Conservation (phyloP, 2,329 filamentous ascomycete species). For the Elsinoe arachidis region DNA sequence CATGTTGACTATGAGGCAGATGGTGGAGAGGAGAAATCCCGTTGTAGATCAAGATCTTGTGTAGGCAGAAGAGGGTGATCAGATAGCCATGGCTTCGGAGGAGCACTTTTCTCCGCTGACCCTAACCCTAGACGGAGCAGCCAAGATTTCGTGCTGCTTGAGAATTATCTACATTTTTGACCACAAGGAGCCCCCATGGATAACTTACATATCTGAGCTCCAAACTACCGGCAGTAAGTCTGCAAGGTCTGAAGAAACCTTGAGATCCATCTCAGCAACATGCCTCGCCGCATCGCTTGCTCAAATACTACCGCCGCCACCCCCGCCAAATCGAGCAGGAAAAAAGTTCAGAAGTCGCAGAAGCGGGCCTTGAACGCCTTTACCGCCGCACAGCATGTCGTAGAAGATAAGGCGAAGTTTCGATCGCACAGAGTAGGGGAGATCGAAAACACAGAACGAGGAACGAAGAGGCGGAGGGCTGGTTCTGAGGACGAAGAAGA, state of each 20-base stretch:
- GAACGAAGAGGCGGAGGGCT: slow-evolving; percentile 35
- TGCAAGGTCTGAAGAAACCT: neutral
- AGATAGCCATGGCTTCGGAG: neutral
- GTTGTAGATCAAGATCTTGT: no score
- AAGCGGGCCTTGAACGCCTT: slow-evolving; percentile 55
- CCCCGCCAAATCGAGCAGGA: slow-evolving; percentile 20
- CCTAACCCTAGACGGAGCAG: slow-evolving; percentile 5
- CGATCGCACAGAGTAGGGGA: slow-evolving; percentile 52
- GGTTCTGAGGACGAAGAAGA: slow-evolving; percentile 42
- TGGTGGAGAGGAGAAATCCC: slow-evolving; percentile 24
- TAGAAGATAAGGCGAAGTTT: slow-evolving; percentile 45
- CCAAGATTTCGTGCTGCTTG: slow-evolving; percentile 8
- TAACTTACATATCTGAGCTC: neutral
- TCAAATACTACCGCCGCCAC: slow-evolving; percentile 24
- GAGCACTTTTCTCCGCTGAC: slow-evolving; percentile 3
- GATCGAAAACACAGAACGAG: slow-evolving; percentile 33
- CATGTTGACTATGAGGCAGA: slow-evolving; percentile 42
- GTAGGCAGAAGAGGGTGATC: slow-evolving; percentile 49
- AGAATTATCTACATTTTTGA: neutral
- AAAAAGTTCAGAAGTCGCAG: slow-evolving; percentile 32
- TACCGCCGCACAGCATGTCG: slow-evolving; percentile 52
- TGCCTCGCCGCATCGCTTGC: slow-evolving; percentile 39
- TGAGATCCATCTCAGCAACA: slow-evolving; percentile 20
- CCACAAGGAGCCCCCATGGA: neutral
- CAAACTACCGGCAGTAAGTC: no score